Evolutionary conservation across 2,329 filamentous ascomycete species (phyloP), one percentile per base, ranked within the genome.

Genomic region (Aspergillus ruber): DNA sequence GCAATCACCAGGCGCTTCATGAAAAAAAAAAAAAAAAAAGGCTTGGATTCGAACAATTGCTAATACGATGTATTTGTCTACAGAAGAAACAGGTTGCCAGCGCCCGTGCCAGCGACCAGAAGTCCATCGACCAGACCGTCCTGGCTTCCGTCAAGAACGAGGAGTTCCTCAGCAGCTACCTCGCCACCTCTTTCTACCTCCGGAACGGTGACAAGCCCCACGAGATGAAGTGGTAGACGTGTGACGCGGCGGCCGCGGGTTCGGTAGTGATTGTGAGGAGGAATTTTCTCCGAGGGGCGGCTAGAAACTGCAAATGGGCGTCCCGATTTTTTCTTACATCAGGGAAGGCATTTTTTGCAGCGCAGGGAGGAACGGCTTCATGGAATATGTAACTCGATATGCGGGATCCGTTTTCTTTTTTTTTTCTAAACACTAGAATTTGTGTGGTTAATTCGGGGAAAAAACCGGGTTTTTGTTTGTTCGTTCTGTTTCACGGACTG

Each of bases 141-240:
- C 78, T 98, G 67, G 83, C 88, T 76, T 87, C 79, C 77, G 93
- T 98, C 82, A 97, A 97, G 88, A 96, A 97, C 85, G 90, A 95
- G 76, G 86, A 90, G 65, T 80, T 91, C 77, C 87, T 98, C 67
- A 77, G 84, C 73, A 88, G 85, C 79, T 98, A 98, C 84, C 88
- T 98, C 67, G 82, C 82, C 72, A 88, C 86, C 76, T 89, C 86
- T 73, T 98, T 98, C 88, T 94, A 88, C 84, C 85, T 98, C 77
- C 88, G 91, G 80, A 96, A 90, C 82, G 93, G 93, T 71, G 91
- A 98, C 83, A 90, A 91, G 86, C 93, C 93, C 78, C 93, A 98
- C 81, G 88, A 95, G 85, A 97, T 98, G 93, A 88, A 88, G 79
- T 98, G 91, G 84, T 98, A 96, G 78, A 83, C 65, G 60, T 42